Evolutionary conservation across 805 yeast genomes (phyloP), one percentile per base, ranked within the genome.

Genomic region (Nadsonia fulvescens): DNA sequence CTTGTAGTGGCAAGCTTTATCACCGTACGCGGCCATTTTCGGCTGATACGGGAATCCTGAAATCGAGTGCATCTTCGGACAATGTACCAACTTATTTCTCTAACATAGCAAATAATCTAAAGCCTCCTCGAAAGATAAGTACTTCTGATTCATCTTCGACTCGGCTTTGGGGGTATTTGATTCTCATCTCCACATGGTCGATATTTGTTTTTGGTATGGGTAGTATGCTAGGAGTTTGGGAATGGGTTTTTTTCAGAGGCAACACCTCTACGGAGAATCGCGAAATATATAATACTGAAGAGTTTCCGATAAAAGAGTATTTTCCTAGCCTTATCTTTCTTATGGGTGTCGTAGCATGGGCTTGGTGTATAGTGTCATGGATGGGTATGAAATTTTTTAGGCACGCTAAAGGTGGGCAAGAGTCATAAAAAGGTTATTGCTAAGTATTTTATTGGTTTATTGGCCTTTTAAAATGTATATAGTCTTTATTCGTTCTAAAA

Each of bases 341-440:
- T 14, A 22, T 47, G 8, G 51, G 56, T 4, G 56, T 52, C 6
- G 43, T 51, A 10, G 40, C 49, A 1, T 69, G 77, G 76, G 45
- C 68, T 4, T 77, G 92, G 91, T 66, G 82, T 21, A 49, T 69
- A 6, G 51, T 63, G 3, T 66, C 82, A 7, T 78, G 92, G 92
- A 56, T 70, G 23, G 83, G 89, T 18, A 58, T 77, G 62, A 78
- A 78, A 46, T 51, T 77, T 30, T 78, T 78, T 49, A 56, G 81
- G 30, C 89, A 78, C 42, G 73, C 89, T 12, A 73, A 69, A 37
- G 81, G 81, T 5, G 61, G n/a, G n/a, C n/a, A n/a, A n/a, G n/a
- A n/a, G n/a, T n/a, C n/a, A n/a, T n/a, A n/a, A n/a, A n/a, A n/a
- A n/a, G n/a, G n/a, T n/a, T n/a, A n/a, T n/a, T n/a, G n/a, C n/a